Conservation (phyloP, 179 eudicot species). For the Carnegiea gigantea region DNA sequence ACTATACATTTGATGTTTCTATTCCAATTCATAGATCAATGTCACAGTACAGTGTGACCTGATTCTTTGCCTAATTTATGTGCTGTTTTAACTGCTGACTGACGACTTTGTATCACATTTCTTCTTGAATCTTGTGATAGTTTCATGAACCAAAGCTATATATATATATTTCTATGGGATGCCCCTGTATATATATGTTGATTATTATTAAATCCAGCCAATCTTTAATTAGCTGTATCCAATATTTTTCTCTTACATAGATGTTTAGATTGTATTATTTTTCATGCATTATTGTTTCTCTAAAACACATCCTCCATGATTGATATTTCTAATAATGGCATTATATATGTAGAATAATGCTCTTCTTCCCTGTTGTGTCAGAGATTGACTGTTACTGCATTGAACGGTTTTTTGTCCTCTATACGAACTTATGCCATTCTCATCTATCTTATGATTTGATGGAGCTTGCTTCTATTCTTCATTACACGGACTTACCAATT, state of each 20-base stretch:
- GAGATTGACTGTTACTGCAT: slow-evolving; percentile 25
- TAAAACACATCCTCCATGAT: no score
- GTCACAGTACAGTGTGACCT: slow-evolving; percentile 29
- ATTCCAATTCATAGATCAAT: slow-evolving; percentile 48
- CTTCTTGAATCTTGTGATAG: slow-evolving; percentile 5
- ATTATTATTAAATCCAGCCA: slow-evolving; percentile 1
- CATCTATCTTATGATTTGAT: slow-evolving; percentile 1
- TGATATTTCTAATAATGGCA: slow-evolving; percentile 15
- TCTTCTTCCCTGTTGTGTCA: slow-evolving; percentile 11
- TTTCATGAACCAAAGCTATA: neutral
- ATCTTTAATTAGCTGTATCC: slow-evolving; percentile 9
- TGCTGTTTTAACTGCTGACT: slow-evolving; percentile 41
- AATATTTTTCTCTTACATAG: neutral
- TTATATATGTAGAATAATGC: neutral
- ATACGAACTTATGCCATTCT: neutral
- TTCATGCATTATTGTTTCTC: no score
- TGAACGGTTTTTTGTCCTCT: slow-evolving; percentile 28
- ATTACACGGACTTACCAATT: neutral
- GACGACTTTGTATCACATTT: slow-evolving; percentile 32
- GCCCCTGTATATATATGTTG: neutral
- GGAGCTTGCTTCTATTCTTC: neutral
- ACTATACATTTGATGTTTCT: slow-evolving; percentile 87
- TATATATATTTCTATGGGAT: neutral
- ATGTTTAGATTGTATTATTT: no score
- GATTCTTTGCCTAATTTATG: slow-evolving; percentile 38